Base-by-base conservation (phyloP, 164 flowering plant species). In the Aristolochia fimbriata region DNA sequence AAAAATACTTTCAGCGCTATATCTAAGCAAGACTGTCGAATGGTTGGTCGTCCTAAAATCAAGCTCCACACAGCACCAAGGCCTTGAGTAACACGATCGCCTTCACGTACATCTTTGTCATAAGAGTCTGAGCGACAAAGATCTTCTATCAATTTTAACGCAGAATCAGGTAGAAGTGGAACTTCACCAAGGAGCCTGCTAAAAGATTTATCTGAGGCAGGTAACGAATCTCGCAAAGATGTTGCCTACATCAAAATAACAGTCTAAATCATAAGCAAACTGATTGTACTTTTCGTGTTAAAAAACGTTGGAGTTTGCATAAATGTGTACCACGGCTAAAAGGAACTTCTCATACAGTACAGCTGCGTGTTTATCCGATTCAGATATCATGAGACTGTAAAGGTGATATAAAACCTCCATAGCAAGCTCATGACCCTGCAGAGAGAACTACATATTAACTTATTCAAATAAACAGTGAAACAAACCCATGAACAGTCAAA, bases 51-150 rank as follows among this genome's bases (percentile, higher is more conserved):
- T 13, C 84, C 91, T 73, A 88, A 68, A 70, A 94, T 85, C 76
- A 91, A 78, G 80, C 86, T 84, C 99, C 99, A 94, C 22, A 88
- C 83, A 62, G 91, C 90, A 70, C 96, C 97, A 72, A 94, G 96
- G 66, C 97, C 99, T 68, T 94, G 97, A 67, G 91, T 88, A 61
- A 94, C 88, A 76, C 99, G 96, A 67, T 94, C 97, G 65, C 77
- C 76, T 59, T 90, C 97, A 66, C 83, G 84, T 20, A 60, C 63
- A 70, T 76, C 82, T 65, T 76, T 45, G 63, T 80, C 75, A 70
- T 31, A 66, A 33, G 78, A 73, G 52, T 77, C 80, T 47, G 81
- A 69, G 66, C 56, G 75, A 78, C 99, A 94, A 30, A 94, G 81
- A 58, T 91, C 83, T 56, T 85, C 84, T 51, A 94, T 66, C 52